phyloP scores from a whole-genome alignment of 73 alveolate species.

The Tetrahymena thermophila region DNA sequence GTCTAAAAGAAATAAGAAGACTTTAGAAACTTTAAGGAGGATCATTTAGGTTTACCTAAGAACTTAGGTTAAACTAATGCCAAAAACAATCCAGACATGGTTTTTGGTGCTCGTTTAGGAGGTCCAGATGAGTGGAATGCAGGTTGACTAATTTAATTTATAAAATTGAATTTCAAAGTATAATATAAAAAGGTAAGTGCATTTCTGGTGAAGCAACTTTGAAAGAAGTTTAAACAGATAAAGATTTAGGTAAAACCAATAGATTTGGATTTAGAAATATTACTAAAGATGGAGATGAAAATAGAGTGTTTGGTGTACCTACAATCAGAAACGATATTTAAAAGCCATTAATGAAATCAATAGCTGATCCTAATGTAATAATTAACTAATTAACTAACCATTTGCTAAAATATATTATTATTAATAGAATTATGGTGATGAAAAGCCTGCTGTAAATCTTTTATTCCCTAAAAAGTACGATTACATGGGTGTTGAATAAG shows the following conservation, averaged over 20 bases:
- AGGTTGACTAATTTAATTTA: conserved; percentile 1
- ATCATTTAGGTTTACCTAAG: conserved; percentile 34
- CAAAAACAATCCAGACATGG: not conserved
- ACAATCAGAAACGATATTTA: conserved; percentile 30
- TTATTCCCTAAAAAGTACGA: conserved; percentile 26
- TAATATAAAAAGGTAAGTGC: conserved; percentile 9
- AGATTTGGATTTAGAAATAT: conserved; percentile 39
- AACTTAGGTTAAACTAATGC: conserved; percentile 22
- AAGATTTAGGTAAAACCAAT: conserved; percentile 34
- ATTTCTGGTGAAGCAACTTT: conserved; percentile 25
- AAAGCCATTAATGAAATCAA: conserved; percentile 18
- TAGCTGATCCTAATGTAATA: conserved; percentile 25
- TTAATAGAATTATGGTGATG: conserved; percentile 35
- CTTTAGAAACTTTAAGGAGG: conserved; percentile 39
- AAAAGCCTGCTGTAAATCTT: conserved; percentile 34
- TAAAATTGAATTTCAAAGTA: conserved; percentile 1
- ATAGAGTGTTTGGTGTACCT: conserved; percentile 39
- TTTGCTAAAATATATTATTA: not conserved
- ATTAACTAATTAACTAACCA: not conserved
- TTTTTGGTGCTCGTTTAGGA: not conserved
- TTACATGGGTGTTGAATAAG: conserved; percentile 27
- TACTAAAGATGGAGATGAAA: conserved; percentile 33
- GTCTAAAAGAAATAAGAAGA: conserved; percentile 37
- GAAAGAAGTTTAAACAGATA: conserved; percentile 30
- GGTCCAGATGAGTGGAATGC: conserved; percentile 20